Evolutionary conservation across 1,284 basidiomycete species (phyloP), one percentile per base, ranked within the genome.

Genomic region (Boletus smithii): DNA sequence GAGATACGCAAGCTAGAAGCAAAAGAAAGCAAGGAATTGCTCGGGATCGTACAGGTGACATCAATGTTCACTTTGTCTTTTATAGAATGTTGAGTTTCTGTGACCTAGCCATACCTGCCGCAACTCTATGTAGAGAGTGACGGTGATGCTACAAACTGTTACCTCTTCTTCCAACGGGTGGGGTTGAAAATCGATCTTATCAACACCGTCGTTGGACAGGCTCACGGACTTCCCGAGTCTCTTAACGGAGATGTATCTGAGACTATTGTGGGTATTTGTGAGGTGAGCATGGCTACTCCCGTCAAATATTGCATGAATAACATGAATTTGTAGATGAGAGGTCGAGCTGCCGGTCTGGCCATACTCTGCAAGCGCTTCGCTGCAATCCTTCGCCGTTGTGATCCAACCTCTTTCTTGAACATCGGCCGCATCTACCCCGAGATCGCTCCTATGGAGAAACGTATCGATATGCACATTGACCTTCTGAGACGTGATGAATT

Each of bases 381-480:
- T 0, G 83, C 86, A 1, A 77, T 94, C 51, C 75, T 97, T 53
- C 76, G 81, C 27, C 76, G 83, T 18, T 90, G 89, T 58, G 82
- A 90, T 56, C 81, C 88, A 4, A 85, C 88, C 42, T 83, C 85
- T 3, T 97, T 93, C 78, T 69, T 95, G 46, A 83, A 80, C 54
- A 81, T 90, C 44, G 95, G 94, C 2, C 80, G 88, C 24, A 77
- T 97, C 23, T 91, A 84, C 56, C 78, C 80, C 8, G 95, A 99
- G 53, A 79, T 97, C 31, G 79, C 81, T 0, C 87, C 87, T 0
- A 82, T 97, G 64, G 95, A 99, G 72, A 89, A 88, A 65, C 81
- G 89, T 33, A 80, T 99, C 44, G 94, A 99, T 61, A 84, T 88
- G 68, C 95, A 95, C 66, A 81, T 98, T 49, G 87, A 89, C 44